Evolutionary conservation across 2,329 filamentous ascomycete genomes (phyloP).

Genomic region (Leptographium lundbergii): DNA sequence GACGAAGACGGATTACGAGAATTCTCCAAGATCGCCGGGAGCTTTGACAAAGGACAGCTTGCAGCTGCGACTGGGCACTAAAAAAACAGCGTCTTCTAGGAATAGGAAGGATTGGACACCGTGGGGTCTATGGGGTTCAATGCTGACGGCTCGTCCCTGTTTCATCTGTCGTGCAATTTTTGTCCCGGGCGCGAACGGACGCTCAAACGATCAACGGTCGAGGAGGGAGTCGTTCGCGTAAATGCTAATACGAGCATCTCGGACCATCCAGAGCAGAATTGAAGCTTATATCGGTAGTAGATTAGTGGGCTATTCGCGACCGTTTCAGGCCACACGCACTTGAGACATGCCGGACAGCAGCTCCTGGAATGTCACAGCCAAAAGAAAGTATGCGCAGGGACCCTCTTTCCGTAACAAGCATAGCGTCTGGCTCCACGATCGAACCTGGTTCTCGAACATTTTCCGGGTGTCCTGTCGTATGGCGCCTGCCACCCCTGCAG

Average conservation of each 20-base stretch:
- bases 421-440: background rate
- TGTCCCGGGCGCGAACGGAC: background rate
- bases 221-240: background rate
- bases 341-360: background rate
- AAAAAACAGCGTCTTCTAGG: background rate
- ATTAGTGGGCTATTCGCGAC: background rate
- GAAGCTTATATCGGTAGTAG: background rate
- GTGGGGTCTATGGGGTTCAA: background rate
- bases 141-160: background rate
- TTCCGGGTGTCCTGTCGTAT: background rate
- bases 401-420: background rate
- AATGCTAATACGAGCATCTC: background rate
- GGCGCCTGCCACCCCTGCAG: background rate
- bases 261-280: background rate
- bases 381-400: background rate
- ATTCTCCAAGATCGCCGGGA: background rate
- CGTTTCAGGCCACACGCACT: background rate
- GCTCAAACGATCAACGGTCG: background rate
- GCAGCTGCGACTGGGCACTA: slow-evolving; percentile 4
- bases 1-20: background rate
- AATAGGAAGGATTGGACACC: background rate
- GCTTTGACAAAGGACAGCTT: slow-evolving; percentile 11
- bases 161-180: background rate
- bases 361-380: background rate
- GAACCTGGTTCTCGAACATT: background rate